Evolutionary conservation across 345 rosid genomes (phyloP).

Genomic region (Arabidopsis suecica): DNA sequence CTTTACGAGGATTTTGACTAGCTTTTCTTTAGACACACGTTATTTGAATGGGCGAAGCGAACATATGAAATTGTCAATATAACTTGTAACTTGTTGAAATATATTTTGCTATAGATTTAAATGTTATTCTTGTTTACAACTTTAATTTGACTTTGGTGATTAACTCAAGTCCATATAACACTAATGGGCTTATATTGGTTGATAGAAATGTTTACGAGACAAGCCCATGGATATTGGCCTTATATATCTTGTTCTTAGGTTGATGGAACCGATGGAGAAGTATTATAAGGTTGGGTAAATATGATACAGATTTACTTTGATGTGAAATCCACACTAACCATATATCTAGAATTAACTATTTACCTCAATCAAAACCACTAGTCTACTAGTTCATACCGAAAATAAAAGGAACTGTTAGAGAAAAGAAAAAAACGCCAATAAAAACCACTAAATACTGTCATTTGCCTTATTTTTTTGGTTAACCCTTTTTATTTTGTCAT

Average conservation of each 20-base stretch:
- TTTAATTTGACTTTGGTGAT: neutral
- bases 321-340: neutral
- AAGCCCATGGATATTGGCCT: conserved; percentile 21
- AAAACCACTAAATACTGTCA: conserved; percentile 10
- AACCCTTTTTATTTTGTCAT: neutral
- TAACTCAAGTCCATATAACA: neutral
- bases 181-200: conserved; percentile 6
- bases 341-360: neutral
- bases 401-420: neutral
- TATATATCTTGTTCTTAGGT: neutral
- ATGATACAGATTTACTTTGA: neutral
- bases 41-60: neutral
- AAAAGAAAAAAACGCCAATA: conserved; percentile 2
- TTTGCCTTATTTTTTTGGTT: neutral
- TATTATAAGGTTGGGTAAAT: neutral
- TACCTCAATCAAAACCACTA: neutral
- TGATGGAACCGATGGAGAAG: neutral
- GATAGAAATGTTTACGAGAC: neutral
- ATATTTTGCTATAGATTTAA: neutral
- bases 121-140: neutral
- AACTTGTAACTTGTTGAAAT: neutral
- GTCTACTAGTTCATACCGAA: neutral
- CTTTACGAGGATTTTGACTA: neutral
- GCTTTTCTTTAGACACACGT: conserved; percentile 1
- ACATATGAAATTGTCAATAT: neutral